phyloP scores from a whole-genome alignment of 352 stramenopile genomes.

The Pythium sukuiense region DNA sequence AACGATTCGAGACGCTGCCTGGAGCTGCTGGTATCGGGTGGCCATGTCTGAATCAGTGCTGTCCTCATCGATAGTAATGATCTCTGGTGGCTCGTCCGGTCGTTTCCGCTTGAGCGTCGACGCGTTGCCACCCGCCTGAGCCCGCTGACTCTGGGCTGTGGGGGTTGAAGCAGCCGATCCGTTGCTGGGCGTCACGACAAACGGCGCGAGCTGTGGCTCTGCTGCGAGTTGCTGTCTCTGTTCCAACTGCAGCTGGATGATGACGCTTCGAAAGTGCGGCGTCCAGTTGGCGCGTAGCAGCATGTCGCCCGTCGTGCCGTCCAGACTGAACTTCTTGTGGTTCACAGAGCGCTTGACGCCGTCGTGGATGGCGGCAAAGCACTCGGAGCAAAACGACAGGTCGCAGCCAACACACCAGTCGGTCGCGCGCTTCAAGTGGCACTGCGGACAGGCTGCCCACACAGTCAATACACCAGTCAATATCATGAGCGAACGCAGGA shows the following conservation, averaged over 20 bases:
- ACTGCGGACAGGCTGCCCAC: slow-evolving; percentile 58
- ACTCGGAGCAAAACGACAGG: slow-evolving; percentile 61
- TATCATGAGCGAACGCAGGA: too few relatives aligned
- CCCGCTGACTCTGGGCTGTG: background rate
- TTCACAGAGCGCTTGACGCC: slow-evolving; percentile 29
- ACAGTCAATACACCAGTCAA: background rate
- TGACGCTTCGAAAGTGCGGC: slow-evolving; percentile 32
- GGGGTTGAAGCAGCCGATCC: background rate
- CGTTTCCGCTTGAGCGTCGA: slow-evolving; percentile 48
- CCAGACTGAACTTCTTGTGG: slow-evolving; percentile 44
- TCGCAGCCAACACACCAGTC: slow-evolving; percentile 67
- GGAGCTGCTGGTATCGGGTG: background rate
- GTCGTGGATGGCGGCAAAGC: slow-evolving; percentile 48
- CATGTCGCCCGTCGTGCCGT: slow-evolving; percentile 49
- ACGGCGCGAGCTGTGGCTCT: background rate
- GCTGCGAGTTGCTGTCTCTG: slow-evolving; percentile 2
- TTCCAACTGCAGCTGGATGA: slow-evolving; percentile 36
- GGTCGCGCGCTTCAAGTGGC: slow-evolving; percentile 39
- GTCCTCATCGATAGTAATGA: slow-evolving; percentile 61
- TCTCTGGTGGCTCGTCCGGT: slow-evolving; percentile 26
- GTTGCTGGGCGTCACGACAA: background rate
- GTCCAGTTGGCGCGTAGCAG: slow-evolving; percentile 49
- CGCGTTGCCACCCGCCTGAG: background rate
- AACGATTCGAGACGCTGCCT: too few relatives aligned
- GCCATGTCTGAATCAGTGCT: background rate